Evolutionary conservation across 768 basidiomycete species (phyloP), one percentile per base, ranked within the genome.

Genomic region (Termitomyces sp.): DNA sequence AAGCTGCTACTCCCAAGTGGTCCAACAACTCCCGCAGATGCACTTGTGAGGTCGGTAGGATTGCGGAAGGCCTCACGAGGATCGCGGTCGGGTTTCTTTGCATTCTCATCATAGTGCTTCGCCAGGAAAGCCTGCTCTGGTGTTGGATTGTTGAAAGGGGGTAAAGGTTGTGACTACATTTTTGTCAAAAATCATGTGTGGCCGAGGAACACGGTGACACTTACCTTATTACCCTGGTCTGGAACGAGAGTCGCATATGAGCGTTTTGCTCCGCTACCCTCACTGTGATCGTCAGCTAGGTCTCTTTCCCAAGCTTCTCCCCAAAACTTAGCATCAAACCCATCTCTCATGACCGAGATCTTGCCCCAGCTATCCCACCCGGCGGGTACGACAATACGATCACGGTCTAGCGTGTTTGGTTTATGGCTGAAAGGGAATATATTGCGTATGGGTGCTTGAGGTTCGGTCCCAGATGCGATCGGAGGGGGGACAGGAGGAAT

Each of bases 311-410:
- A 92, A 38, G 84, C 88, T 54, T 89, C 88, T 3, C 85, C 88
- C 85, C 87, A 89, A 44, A 75, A 65, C 56, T 83, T 86, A 1
- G 90, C 85, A 50, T 97, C 94, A 62, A 98, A 99, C 0, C 91
- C 91, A 38, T 98, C 97, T 53, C 94, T 74, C 52, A 98, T 72
- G 1, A 98, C 88, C 2, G 80, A 76, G 54, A 98, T 96, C 75
- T 98, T 98, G 0, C 95, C 94, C 91, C 93, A 97, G 60, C 90
- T 92, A 66, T 98, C 97, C 97, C 97, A 99, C 1, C 97, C 97
- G 2, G 92, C 83, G 1, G 96, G 97, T 6, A 98, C 85, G 41
- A 97, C 83, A 49, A 98, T 88, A 12, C 84, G 86, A 64, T 98
- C 95, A 31, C 97, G 85, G 66, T 98, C 97, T 43, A 98, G 76